These are phyloP conservation scores for Agarophyton chilense DNA, from an alignment of 23 red algal species.

Conservation along the genomic window DNA sequence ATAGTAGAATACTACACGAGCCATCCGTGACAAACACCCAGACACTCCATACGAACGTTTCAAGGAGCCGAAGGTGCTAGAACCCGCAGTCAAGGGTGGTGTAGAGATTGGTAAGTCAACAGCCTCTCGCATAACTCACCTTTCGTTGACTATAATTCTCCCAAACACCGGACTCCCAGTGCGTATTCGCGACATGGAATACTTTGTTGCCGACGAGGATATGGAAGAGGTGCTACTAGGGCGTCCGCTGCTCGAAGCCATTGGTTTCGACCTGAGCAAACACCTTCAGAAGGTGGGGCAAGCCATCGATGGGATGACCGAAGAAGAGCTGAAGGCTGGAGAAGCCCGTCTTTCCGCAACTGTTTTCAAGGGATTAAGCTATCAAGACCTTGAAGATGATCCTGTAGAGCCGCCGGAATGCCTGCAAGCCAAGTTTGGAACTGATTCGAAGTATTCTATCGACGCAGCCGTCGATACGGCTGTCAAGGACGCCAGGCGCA, in stretches of 20 bases:
- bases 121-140: neutral
- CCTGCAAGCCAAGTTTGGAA: neutral
- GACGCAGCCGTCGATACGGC: neutral
- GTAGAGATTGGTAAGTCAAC: neutral
- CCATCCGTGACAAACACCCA: neutral
- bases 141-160: neutral
- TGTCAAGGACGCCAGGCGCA: neutral
- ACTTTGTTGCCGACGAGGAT: slow-evolving; percentile 4
- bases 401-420: slow-evolving; percentile 26
- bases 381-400: neutral
- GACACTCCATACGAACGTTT: slow-evolving; percentile 1
- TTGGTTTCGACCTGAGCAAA: slow-evolving; percentile 24
- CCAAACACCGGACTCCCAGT: neutral
- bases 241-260: slow-evolving; percentile 3
- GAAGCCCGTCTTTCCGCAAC: neutral
- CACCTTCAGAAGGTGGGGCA: neutral
- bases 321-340: neutral
- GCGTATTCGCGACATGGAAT: neutral
- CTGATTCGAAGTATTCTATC: neutral
- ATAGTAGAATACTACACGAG: too few relatives aligned
- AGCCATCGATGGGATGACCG: neutral
- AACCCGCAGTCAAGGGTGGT: neutral
- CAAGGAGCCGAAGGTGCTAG: slow-evolving; percentile 1
- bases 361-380: neutral
- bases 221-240: slow-evolving; percentile 43